Conservation (phyloP, 2,329 filamentous ascomycete species). For the Fusarium keratoplasticum region DNA sequence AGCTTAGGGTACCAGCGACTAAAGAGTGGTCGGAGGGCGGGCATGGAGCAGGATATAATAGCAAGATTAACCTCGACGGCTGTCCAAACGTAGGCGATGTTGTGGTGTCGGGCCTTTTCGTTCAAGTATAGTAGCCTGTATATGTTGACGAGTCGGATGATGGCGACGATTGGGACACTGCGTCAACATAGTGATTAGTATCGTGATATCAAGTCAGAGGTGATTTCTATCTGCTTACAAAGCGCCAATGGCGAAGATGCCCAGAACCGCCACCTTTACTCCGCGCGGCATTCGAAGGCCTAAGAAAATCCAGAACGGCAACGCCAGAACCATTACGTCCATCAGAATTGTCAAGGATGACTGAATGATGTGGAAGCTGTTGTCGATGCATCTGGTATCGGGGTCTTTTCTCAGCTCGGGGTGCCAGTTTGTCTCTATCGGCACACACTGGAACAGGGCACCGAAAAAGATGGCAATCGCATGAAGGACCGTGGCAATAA, state of each 20-base stretch:
- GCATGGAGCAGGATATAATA: background rate
- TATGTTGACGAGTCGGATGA: background rate
- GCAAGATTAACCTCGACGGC: background rate
- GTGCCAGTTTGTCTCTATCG: conserved; percentile 50
- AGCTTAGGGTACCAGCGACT: background rate
- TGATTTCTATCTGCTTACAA: conserved; percentile 42
- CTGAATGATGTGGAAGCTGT: conserved; percentile 48
- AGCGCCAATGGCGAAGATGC: conserved; percentile 53
- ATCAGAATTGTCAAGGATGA: conserved; percentile 56
- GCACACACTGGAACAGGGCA: conserved; percentile 55
- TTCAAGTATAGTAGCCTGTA: background rate
- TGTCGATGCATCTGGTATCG: conserved; percentile 49
- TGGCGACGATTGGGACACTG: background rate
- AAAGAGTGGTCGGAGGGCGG: background rate
- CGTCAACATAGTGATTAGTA: background rate
- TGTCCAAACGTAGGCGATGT: background rate
- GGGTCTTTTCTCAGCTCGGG: conserved; percentile 29
- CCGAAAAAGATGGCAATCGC: conserved; percentile 52
- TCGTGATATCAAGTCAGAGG: background rate
- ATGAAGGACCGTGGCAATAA: conserved; percentile 44
- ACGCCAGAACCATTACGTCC: conserved; percentile 52
- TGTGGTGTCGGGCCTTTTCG: background rate
- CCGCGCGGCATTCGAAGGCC: conserved; percentile 52
- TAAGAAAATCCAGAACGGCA: conserved; percentile 56
- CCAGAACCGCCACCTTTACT: conserved; percentile 53